phyloP scores from a whole-genome alignment of 75 land plant species.

The Selaginella tamariscina region DNA sequence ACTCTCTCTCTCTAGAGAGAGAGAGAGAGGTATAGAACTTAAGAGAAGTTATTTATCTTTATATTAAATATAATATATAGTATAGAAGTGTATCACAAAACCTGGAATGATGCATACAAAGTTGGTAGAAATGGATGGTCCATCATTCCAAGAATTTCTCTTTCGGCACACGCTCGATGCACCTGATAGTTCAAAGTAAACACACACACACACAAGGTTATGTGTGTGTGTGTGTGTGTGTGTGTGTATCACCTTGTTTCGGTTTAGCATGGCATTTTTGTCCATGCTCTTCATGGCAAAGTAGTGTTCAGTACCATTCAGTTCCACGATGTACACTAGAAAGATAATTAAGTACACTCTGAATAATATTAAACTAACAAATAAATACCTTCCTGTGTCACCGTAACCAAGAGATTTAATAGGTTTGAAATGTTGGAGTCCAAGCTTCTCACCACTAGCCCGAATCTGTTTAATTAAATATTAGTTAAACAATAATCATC shows the following conservation, averaged over 20 bases:
- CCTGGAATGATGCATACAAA: slow-evolving; percentile 7
- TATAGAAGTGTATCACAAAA: not conserved
- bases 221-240: too few relatives aligned
- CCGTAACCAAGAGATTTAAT: slow-evolving; percentile 8
- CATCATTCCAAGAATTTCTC: slow-evolving; percentile 3
- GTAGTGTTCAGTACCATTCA: not conserved
- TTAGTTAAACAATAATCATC: not conserved
- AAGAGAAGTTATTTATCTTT: too few relatives aligned
- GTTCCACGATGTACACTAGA: slow-evolving; percentile 6
- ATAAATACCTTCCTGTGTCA: slow-evolving; percentile 7
- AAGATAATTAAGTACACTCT: not conserved
- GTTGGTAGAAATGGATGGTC: slow-evolving; percentile 11
- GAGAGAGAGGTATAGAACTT: too few relatives aligned
- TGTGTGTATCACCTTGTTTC: slow-evolving; percentile 9
- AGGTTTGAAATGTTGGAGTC: not conserved
- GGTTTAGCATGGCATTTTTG: not conserved
- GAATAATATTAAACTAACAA: not conserved
- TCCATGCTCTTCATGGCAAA: slow-evolving; percentile 8
- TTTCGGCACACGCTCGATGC: slow-evolving; percentile 12
- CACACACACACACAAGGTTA: too few relatives aligned
- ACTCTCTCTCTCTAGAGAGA: too few relatives aligned
- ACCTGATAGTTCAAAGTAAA: not conserved
- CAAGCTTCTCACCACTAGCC: not conserved
- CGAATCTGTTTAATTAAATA: not conserved
- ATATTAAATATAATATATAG: not conserved